A percentile compares a stretch with the other conserved stretches of the same genome.
Conservation (phyloP, 1,284 basidiomycete genomes). For the Cerioporus squamosus region DNA sequence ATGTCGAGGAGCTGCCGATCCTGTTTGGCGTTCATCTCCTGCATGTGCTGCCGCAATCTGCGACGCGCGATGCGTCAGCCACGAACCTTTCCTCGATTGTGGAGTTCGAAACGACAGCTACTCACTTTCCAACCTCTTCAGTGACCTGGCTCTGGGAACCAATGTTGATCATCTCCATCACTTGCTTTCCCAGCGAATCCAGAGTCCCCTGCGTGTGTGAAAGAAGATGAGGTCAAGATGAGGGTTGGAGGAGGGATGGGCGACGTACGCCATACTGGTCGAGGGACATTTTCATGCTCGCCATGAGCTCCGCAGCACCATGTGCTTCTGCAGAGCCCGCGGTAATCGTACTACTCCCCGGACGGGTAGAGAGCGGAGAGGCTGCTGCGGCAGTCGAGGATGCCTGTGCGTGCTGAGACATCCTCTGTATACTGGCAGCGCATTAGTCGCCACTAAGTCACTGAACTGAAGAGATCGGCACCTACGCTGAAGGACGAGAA, state of each 20-base stretch:
- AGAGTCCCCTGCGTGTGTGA: not conserved
- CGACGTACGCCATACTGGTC: constrained; percentile 24
- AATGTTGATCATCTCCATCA: not conserved
- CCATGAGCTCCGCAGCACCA: constrained; percentile 30
- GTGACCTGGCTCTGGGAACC: not conserved
- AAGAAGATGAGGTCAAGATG: not conserved
- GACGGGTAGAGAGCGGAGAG: not conserved
- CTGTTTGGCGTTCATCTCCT: constrained; percentile 16
- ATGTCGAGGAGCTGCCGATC: constrained; percentile 48
- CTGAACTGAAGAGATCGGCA: too few relatives aligned
- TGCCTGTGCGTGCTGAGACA: not conserved
- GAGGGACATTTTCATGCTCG: constrained; percentile 32
- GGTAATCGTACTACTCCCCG: constrained; percentile 1
- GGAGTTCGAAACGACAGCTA: not conserved
- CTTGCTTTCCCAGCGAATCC: not conserved
- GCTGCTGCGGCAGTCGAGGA: not conserved
- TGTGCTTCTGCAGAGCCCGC: constrained; percentile 26
- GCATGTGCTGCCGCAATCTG: too few relatives aligned
- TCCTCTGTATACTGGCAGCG: too few relatives aligned
- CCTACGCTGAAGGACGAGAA: not conserved
- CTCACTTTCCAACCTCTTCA: not conserved
- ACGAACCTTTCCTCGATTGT: not conserved
- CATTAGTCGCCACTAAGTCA: too few relatives aligned
- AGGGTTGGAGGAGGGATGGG: not conserved
- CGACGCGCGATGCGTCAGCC: too few relatives aligned